Evolutionary conservation across 163 green algal genomes (phyloP), one percentile per base, ranked within the genome.

Genomic region (Scenedesmus sp.): DNA sequence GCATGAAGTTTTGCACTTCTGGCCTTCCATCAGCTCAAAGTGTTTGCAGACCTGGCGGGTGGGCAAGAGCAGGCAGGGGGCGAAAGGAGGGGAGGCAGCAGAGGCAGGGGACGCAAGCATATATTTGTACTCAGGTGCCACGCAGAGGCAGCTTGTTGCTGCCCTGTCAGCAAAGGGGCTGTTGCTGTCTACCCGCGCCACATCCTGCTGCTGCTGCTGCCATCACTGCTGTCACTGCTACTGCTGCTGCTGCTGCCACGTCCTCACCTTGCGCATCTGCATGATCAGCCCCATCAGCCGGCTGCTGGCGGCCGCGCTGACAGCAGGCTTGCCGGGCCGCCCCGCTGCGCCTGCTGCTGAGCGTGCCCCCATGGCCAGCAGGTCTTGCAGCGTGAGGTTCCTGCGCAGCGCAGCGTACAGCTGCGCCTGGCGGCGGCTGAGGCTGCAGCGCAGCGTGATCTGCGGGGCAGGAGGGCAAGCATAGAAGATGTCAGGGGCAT

Each of bases 231-330:
- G 79, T 15, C 23, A 16, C 81, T 66, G 81, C 81, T n/a, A 59
- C 55, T 66, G 15, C 46, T 56, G 23, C 46, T 55, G 23, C 56
- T 74, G 59, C 34, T 64, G 55, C 67, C 3, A 10, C 52, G 18
- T 23, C 59, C 84, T 7, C 74, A 97, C 95, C 94, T 97, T 97
- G 2, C 95, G 84, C 73, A 97, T 94, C 90, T 97, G 95, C 26
- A 97, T 97, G 81, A 97, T 92, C 9, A 97, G 91, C 84, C 96
- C 96, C 94, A 97, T 97, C 20, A 97, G 92, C 87, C 91, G 92
- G 55, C 91, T 85, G 12, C 93, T 90, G 76, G 94, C 94, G 64
- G 93, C 96, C 13, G 94, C 94, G 57, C n/a, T 84, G 76, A 84
- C 76, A 3, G 20, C 76, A 20, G 76, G 76, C 34, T 59, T 56